phyloP scores from a whole-genome alignment of 768 basidiomycete species.

The Pulveroboletus sp. region DNA sequence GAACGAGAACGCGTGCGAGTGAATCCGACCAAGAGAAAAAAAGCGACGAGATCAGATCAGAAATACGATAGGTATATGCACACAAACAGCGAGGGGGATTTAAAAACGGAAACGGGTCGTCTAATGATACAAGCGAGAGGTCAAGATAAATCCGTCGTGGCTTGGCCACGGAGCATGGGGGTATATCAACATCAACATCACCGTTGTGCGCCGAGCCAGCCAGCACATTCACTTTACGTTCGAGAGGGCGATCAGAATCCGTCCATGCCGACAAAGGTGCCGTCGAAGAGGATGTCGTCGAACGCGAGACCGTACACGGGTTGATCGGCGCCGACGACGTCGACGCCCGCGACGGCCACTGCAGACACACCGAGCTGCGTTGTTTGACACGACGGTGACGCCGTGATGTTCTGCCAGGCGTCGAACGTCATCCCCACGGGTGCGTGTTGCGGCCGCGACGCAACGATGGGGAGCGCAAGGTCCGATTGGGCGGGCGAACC shows the following conservation, averaged over 20 bases:
- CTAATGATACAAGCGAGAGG: too few species aligned
- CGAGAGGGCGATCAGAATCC: constrained; percentile 6
- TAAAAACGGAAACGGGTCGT: too few species aligned
- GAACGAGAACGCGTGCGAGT: not conserved
- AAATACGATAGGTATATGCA: not conserved
- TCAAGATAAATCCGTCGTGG: too few species aligned
- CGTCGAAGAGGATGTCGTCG: constrained; percentile 19
- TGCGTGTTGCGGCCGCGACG: constrained; percentile 25
- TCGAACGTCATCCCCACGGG: constrained; percentile 9
- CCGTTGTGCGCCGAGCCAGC: not conserved
- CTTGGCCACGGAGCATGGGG: too few species aligned
- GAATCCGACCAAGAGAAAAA: not conserved
- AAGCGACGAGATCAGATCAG: not conserved
- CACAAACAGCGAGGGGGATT: too few species aligned
- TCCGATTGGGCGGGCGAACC: constrained; percentile 38
- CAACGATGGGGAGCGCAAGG: constrained; percentile 23
- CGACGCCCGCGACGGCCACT: constrained; percentile 9
- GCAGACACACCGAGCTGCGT: constrained; percentile 2
- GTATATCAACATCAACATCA: too few species aligned
- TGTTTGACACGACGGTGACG: not conserved
- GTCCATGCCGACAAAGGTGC: constrained; percentile 7
- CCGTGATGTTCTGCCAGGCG: constrained; percentile 15
- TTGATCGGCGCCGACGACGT: constrained; percentile 1
- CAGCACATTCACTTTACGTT: not conserved
- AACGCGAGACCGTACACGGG: constrained; percentile 6